Conservation (phyloP, 2,329 filamentous ascomycete genomes). For the Monilinia aucupariae region DNA sequence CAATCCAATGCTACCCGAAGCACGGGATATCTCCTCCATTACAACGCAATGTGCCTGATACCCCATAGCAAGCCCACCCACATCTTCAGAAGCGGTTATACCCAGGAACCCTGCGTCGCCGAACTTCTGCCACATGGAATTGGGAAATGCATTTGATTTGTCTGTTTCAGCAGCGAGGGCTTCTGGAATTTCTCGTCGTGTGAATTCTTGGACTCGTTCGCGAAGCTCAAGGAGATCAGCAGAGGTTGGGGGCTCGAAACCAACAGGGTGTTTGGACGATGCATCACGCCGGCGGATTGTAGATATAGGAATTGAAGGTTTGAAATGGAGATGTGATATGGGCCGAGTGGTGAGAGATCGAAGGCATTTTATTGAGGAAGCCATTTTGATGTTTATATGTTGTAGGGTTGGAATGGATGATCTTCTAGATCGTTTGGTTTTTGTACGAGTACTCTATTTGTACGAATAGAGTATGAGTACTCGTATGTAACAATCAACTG, state of each 20-base stretch:
- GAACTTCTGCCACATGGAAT: constrained; percentile 88
- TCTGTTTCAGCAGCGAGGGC: constrained; percentile 81
- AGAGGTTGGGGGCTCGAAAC: constrained; percentile 51
- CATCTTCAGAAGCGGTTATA: constrained; percentile 87
- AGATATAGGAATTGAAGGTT: constrained; percentile 27
- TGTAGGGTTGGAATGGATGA: neutral
- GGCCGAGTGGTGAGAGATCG: constrained; percentile 26
- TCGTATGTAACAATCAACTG: neutral
- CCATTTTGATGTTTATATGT: constrained; percentile 22
- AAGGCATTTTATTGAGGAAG: constrained; percentile 26
- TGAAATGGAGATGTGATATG: constrained; percentile 25
- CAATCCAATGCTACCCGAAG: constrained; percentile 76
- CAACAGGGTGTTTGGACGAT: constrained; percentile 64
- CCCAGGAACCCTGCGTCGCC: constrained; percentile 88
- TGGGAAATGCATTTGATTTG: constrained; percentile 78
- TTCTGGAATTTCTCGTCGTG: constrained; percentile 78
- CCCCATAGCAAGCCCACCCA: constrained; percentile 83
- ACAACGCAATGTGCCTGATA: constrained; percentile 96
- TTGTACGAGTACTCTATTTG: neutral
- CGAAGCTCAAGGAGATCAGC: constrained; percentile 48
- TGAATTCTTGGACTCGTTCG: constrained; percentile 65
- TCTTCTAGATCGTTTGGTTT: neutral
- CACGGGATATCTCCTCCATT: constrained; percentile 89
- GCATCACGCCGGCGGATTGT: constrained; percentile 41
- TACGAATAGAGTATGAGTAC: too few species aligned